Conservation (phyloP, 257 asterid species). For the Rhazya stricta region DNA sequence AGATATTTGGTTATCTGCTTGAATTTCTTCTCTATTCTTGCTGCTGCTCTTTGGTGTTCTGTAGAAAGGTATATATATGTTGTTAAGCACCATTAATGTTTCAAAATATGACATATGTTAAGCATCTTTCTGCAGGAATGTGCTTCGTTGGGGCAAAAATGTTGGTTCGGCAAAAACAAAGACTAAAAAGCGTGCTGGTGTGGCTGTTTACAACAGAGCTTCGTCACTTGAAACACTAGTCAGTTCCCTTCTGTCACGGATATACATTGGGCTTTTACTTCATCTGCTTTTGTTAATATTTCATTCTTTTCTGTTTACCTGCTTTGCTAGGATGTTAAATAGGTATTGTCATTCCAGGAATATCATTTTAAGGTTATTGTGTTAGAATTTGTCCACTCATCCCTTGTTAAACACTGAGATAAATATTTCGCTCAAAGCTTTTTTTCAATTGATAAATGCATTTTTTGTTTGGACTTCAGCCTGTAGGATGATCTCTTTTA, state of each 20-base stretch:
- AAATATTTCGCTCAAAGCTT: neutral
- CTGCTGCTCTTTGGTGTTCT: neutral
- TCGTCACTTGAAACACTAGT: constrained; percentile 95
- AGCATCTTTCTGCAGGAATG: constrained; percentile 48
- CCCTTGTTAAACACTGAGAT: neutral
- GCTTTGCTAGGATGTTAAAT: neutral
- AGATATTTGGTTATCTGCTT: neutral
- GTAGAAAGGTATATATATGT: neutral
- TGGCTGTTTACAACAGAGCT: constrained; percentile 92
- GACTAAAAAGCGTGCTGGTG: constrained; percentile 92
- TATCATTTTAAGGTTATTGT: neutral
- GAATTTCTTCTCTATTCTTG: neutral
- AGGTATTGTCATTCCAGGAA: neutral
- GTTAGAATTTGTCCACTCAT: neutral
- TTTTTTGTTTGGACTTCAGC: neutral
- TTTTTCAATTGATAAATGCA: neutral
- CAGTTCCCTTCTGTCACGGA: constrained; percentile 27
- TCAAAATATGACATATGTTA: constrained; percentile 11
- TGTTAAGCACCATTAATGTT: neutral
- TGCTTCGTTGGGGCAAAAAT: constrained; percentile 95
- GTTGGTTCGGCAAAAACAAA: constrained; percentile 78
- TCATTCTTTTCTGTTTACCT: neutral
- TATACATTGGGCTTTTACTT: neutral
- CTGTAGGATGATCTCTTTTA: neutral
- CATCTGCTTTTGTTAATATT: neutral